phyloP scores from a whole-genome alignment of 2,329 filamentous ascomycete species.

The Fusarium marasasianum region DNA sequence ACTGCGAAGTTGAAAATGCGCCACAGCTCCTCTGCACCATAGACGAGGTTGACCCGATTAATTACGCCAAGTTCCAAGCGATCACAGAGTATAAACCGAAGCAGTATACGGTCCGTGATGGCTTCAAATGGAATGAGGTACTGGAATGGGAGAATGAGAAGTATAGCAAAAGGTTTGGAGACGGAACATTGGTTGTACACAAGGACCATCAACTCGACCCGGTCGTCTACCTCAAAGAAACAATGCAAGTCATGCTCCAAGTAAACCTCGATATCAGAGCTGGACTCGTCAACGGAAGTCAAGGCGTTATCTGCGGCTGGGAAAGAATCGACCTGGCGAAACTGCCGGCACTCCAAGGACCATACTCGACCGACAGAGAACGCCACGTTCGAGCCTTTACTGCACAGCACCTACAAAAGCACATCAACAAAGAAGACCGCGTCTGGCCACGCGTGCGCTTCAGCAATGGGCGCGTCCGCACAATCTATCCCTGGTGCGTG shows the following conservation, averaged over 20 bases:
- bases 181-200: too few relatives aligned
- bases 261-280: background rate
- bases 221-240: background rate
- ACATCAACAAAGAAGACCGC: too few relatives aligned
- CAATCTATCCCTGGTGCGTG: constrained; percentile 59
- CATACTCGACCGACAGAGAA: too few relatives aligned
- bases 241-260: background rate
- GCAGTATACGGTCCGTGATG: background rate
- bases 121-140: background rate
- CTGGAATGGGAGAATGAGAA: too few relatives aligned
- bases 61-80: background rate
- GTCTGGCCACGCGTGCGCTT: constrained; percentile 52
- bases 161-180: too few relatives aligned
- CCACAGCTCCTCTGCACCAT: constrained; percentile 26
- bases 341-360: too few relatives aligned
- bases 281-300: background rate
- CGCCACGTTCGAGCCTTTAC: background rate
- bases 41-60: constrained; percentile 10
- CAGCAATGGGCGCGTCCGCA: constrained; percentile 54
- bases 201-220: background rate
- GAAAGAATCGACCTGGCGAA: background rate
- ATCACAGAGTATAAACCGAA: background rate
- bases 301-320: background rate
- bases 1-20: constrained; percentile 44
- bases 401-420: too few relatives aligned